Evolutionary conservation across 441 rosid species (phyloP).

Genomic region (Corymbia calophylla): DNA sequence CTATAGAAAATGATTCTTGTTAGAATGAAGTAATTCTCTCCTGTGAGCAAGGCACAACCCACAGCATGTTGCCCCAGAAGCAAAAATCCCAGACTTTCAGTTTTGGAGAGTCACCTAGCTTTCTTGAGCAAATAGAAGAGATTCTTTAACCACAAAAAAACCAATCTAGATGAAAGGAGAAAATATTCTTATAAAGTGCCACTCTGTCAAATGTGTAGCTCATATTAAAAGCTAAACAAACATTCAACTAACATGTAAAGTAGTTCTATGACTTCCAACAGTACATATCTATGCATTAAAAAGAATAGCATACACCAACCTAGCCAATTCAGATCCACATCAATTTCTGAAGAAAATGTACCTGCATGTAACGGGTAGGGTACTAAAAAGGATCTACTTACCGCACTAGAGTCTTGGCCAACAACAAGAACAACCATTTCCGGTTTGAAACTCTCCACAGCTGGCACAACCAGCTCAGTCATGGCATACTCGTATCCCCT

Average conservation of each 20-base stretch:
- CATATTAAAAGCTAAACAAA: neutral
- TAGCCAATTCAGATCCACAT: neutral
- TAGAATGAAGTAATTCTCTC: neutral
- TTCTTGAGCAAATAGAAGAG: neutral
- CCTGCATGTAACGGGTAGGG: neutral
- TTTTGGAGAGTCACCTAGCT: neutral
- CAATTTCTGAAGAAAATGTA: neutral
- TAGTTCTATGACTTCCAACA: neutral
- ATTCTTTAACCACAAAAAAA: neutral
- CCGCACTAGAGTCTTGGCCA: conserved; percentile 93
- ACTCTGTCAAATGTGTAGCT: neutral
- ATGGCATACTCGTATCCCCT: conserved; percentile 59
- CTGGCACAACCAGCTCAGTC: conserved; percentile 57
- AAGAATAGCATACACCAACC: neutral
- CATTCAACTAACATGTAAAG: neutral
- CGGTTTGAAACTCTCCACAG: conserved; percentile 48
- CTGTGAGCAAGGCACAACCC: neutral
- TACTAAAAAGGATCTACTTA: conserved; percentile 28
- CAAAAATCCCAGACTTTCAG: neutral
- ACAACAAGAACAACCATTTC: conserved; percentile 63
- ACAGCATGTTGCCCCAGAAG: neutral
- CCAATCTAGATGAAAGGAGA: neutral
- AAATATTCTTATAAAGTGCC: neutral
- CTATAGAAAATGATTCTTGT: neutral
- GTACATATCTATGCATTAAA: neutral